phyloP scores from a whole-genome alignment of 768 basidiomycete genomes.

The Peribolospora baueri region DNA sequence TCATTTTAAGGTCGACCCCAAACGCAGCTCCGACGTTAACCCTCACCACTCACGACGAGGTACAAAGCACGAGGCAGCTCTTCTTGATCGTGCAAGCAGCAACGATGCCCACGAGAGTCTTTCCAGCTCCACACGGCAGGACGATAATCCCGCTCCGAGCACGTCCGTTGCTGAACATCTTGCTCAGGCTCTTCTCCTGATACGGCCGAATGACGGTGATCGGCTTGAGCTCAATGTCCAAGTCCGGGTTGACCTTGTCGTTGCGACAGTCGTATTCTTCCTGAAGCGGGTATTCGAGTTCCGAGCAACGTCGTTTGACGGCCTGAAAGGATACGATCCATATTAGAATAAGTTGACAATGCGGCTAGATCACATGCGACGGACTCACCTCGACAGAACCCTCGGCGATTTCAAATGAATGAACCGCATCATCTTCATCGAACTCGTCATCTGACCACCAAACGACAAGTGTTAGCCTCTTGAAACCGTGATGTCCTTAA shows the following conservation, averaged over 20 bases:
- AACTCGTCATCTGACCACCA: slow-evolving; percentile 48
- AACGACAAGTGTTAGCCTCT: not conserved
- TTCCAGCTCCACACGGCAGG: slow-evolving; percentile 90
- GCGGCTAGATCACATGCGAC: not conserved
- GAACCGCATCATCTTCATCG: slow-evolving; percentile 90
- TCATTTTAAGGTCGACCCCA: not conserved
- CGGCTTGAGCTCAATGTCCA: slow-evolving; percentile 96
- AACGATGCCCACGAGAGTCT: slow-evolving; percentile 97
- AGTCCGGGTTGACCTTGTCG: slow-evolving; percentile 81
- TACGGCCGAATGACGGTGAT: slow-evolving; percentile 93
- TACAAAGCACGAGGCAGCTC: slow-evolving; percentile 87
- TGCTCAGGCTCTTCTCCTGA: slow-evolving; percentile 91
- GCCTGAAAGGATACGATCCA: slow-evolving; percentile 29
- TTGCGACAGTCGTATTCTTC: slow-evolving; percentile 99
- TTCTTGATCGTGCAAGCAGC: slow-evolving; percentile 99
- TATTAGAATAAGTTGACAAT: not conserved
- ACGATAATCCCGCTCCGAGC: slow-evolving; percentile 97
- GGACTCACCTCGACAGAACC: slow-evolving; percentile 62
- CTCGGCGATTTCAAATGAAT: slow-evolving; percentile 88
- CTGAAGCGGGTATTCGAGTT: slow-evolving; percentile 88
- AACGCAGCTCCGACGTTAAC: not conserved
- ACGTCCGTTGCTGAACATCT: slow-evolving; percentile 99
- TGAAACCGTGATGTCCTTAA: not conserved
- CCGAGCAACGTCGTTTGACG: slow-evolving; percentile 88
- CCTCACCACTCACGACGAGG: slow-evolving; percentile 54